Percentiles rank a stretch among this genome's conserved stretches.
These are phyloP conservation scores for Rhodotorula sp. DNA, from an alignment of 1,284 basidiomycete species.

Conservation along the genomic window DNA sequence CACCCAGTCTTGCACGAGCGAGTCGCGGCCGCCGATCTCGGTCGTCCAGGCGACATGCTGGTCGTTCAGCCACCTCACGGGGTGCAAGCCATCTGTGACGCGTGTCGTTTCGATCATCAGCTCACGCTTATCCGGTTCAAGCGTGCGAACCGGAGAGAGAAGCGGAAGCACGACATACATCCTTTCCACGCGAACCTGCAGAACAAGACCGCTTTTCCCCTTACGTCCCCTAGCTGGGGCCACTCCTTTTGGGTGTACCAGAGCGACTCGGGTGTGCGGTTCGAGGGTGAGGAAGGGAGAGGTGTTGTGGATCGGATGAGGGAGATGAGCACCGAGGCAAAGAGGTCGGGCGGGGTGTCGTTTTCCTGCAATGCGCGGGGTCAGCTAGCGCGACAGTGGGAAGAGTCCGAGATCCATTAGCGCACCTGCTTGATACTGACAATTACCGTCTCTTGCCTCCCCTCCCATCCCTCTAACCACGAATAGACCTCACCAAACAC, in stretches of 20 bases:
- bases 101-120: no score
- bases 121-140: neutral
- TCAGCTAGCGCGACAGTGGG: neutral
- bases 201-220: slow-evolving; percentile 22
- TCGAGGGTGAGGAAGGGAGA: no score
- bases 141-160: neutral
- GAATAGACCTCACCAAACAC: slow-evolving; percentile 15
- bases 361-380: slow-evolving; percentile 12
- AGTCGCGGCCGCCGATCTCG: slow-evolving; percentile 12
- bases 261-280: neutral
- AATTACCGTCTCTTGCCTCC: slow-evolving; percentile 14
- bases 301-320: slow-evolving; percentile 4
- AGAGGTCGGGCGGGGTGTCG: neutral
- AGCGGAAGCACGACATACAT: neutral
- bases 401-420: no score
- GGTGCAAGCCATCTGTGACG: slow-evolving; percentile 19
- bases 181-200: slow-evolving; percentile 22
- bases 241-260: slow-evolving; percentile 27
- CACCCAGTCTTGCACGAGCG: slow-evolving; percentile 33
- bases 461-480: slow-evolving; percentile 8
- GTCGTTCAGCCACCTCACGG: slow-evolving; percentile 25
- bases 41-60: neutral
- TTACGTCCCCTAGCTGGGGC: slow-evolving; percentile 18
- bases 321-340: slow-evolving; percentile 7
- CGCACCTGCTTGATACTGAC: slow-evolving; percentile 26